Evolutionary conservation across 257 asterid genomes (phyloP), one percentile per base, ranked within the genome.

Genomic region (Linaria vulgaris): DNA sequence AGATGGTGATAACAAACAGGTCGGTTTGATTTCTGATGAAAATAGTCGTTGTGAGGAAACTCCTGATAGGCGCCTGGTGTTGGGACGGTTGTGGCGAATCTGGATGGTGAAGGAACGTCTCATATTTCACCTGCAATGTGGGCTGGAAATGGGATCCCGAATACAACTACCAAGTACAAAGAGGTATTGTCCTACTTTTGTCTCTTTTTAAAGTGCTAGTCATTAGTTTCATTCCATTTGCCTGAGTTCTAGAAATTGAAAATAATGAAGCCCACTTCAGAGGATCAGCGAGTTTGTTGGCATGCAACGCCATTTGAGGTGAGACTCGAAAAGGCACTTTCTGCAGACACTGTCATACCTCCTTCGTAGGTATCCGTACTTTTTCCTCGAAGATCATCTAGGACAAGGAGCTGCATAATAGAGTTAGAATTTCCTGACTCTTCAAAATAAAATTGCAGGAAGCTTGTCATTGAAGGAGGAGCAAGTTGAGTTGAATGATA

Each of bases 91-190:
- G 92, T 96, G 23, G 91, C 95, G 34, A 94, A 91, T 52, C 88
- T 95, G 96, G 76, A 83, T 46, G 96, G 83, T 17, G 86, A 86
- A 12, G 94, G 76, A 22, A 39, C 67, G 22, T 67, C 80, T 52
- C 81, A 67, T 34, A 41, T 76, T n/a, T n/a, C n/a, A 24, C 97
- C 96, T 47, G 80, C 82, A 72, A 78, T 85, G 94, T 86, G 95
- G 95, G 92, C 79, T 69, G 95, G 88, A n/a, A 88, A 92, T 63
- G 98, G 98, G 34, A 88, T 92, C 63, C 98, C 98, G 9, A 92
- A 92, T 69, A 83, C 97, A 25, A 92, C 97, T 58, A 88, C 79
- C 70, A 92, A 92, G 83, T 88, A 92, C 80, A 88, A 86, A 79
- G 98, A 88, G 94, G 98, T 89, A 59, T n/a, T 59, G 64, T 39